phyloP scores from a whole-genome alignment of 495 filamentous ascomycete species.

The Podospora fimiseda region DNA sequence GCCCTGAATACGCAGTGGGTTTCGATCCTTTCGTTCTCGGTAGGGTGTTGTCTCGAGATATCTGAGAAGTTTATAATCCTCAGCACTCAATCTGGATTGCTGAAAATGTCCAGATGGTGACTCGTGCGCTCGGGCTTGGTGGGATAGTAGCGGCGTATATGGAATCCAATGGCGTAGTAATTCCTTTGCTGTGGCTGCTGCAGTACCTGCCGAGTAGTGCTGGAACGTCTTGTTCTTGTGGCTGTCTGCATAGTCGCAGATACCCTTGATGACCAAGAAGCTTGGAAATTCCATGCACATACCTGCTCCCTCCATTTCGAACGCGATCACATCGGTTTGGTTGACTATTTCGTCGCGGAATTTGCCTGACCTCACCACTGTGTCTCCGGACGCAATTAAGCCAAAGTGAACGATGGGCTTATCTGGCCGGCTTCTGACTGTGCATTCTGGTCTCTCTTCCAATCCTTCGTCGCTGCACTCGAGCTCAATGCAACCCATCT shows the following conservation, averaged over 20 bases:
- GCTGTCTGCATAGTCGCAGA: constrained; percentile 40
- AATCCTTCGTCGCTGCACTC: neutral
- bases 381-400: constrained; percentile 23
- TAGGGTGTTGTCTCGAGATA: constrained; percentile 24
- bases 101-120: no score
- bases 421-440: no score
- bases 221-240: constrained; percentile 41
- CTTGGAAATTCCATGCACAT: constrained; percentile 28
- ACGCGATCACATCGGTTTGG: constrained; percentile 25
- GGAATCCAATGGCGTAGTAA: constrained; percentile 6
- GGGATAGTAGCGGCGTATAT: neutral
- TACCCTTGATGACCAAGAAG: constrained; percentile 36
- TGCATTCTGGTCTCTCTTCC: no score
- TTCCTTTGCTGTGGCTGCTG: constrained; percentile 19
- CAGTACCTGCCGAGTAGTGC: constrained; percentile 33
- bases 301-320: constrained; percentile 43
- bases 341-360: constrained; percentile 21
- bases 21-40: constrained; percentile 36
- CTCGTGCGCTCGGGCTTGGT: no score
- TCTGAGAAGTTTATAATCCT: constrained; percentile 8
- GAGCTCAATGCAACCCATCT: neutral
- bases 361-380: constrained; percentile 23
- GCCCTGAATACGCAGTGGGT: constrained; percentile 25
- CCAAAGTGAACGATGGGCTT: constrained; percentile 22
- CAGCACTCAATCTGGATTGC: neutral